Evolutionary conservation across 2,329 filamentous ascomycete genomes (phyloP).

Genomic region (Apiospora malaysiana): DNA sequence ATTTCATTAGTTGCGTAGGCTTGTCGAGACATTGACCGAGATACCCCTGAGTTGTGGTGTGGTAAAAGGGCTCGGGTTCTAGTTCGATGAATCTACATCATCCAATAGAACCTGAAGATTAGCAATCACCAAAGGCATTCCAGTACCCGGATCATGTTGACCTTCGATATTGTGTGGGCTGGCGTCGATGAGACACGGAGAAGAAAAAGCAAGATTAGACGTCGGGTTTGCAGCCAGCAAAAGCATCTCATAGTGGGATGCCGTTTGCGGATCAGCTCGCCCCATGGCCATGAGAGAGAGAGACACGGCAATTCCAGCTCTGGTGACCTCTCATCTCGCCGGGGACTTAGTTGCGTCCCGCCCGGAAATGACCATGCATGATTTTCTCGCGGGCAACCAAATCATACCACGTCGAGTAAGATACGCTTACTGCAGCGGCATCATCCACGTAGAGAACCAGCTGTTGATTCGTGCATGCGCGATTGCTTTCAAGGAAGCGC

Average conservation of each 20-base stretch:
- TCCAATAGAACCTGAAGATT: not conserved
- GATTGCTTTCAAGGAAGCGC: not conserved
- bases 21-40: not conserved
- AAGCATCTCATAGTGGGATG: constrained; percentile 4
- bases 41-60: constrained; percentile 1
- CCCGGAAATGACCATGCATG: constrained; percentile 15
- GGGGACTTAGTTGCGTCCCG: not conserved
- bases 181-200: not conserved
- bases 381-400: not conserved
- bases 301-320: constrained; percentile 8
- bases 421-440: constrained; percentile 6
- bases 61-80: not conserved
- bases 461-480: not conserved
- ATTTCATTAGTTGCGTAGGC: not conserved
- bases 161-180: not conserved
- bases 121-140: constrained; percentile 12
- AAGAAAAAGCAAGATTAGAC: constrained; percentile 10
- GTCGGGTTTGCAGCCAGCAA: not conserved
- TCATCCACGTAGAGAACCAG: not conserved
- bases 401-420: not conserved
- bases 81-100: not conserved
- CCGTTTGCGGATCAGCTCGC: not conserved
- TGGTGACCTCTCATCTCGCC: not conserved
- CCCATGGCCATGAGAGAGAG: constrained; percentile 2
- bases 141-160: not conserved